Evolutionary conservation across 116 monocot genomes (phyloP).

Genomic region (Phalaenopsis hybrid): DNA sequence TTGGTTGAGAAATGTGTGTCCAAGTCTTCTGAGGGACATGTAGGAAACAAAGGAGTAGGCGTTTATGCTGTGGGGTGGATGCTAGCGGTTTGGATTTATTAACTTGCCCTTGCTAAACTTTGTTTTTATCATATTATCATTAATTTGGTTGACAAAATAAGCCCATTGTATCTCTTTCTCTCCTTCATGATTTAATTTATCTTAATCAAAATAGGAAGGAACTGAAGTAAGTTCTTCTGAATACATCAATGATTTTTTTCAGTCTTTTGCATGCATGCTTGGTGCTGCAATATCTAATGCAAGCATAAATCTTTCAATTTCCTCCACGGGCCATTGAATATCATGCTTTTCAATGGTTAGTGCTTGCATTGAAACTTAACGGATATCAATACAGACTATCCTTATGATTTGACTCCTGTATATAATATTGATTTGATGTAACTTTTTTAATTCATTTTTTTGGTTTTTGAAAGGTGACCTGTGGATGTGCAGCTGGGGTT

Average conservation of each 20-base stretch:
- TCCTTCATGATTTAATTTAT: neutral
- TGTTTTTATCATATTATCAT: neutral
- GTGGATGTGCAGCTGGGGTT: conserved; percentile 99
- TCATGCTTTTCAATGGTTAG: neutral
- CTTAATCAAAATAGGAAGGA: neutral
- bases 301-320: conserved; percentile 1
- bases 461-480: conserved; percentile 75
- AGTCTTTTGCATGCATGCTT: neutral
- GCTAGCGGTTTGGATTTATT: neutral
- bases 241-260: neutral
- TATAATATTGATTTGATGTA: neutral
- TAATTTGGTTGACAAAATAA: neutral
- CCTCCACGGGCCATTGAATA: neutral
- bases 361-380: neutral
- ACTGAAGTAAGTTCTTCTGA: neutral
- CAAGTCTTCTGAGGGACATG: neutral
- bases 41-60: neutral
- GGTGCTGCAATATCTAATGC: neutral
- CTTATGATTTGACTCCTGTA: neutral
- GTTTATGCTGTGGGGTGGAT: neutral
- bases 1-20: neutral
- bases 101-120: neutral
- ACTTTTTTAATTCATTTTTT: conserved; percentile 6
- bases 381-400: neutral
- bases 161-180: neutral